phyloP scores from a whole-genome alignment of 1,284 basidiomycete species.

The Sanghuangporus sanghuang region DNA sequence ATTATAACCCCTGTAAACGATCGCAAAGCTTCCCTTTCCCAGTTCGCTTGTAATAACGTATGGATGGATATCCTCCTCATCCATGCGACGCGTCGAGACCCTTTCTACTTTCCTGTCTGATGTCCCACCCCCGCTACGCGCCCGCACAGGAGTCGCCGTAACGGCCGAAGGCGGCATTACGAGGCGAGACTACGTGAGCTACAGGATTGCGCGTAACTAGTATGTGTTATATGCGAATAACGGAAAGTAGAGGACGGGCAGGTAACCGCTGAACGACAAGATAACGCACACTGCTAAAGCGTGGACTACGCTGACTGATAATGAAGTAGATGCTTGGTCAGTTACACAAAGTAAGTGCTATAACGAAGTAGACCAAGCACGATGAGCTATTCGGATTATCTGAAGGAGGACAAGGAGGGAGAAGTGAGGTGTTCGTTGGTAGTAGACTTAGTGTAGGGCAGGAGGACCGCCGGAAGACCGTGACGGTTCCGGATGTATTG shows the following conservation, averaged over 20 bases:
- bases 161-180: constrained; percentile 5
- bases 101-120: constrained; percentile 1
- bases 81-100: constrained; percentile 22
- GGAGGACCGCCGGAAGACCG: not conserved
- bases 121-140: not conserved
- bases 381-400: not conserved
- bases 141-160: not conserved
- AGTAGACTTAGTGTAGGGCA: not conserved
- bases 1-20: constrained; percentile 91
- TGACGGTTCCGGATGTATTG: not conserved
- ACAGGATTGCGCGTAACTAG: not conserved
- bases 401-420: not conserved
- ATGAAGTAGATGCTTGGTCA: not conserved
- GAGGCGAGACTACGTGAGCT: not conserved
- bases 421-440: not conserved
- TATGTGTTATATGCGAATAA: not conserved
- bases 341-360: not conserved
- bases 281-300: not conserved
- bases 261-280: not conserved
- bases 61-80: constrained; percentile 65
- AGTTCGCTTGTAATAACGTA: constrained; percentile 71
- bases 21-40: constrained; percentile 92
- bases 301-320: not conserved
- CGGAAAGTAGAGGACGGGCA: not conserved
- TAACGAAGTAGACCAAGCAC: not conserved